phyloP scores from a whole-genome alignment of 495 filamentous ascomycete genomes.

The Xylaria curta region DNA sequence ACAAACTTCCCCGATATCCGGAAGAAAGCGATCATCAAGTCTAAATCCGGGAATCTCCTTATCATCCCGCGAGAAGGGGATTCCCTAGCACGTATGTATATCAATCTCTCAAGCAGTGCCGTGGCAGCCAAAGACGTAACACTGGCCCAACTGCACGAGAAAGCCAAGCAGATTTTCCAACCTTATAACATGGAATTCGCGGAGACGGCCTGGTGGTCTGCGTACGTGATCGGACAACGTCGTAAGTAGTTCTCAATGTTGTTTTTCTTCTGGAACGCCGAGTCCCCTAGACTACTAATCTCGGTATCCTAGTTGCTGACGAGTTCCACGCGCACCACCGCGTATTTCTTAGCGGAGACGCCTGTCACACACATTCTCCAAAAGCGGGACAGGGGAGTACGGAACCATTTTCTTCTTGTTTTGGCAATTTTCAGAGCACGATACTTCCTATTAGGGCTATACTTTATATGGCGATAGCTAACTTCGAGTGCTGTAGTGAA shows the following conservation, averaged over 20 bases:
- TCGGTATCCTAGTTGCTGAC: constrained; percentile 45
- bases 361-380: constrained; percentile 74
- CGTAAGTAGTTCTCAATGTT: constrained; percentile 18
- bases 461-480: background rate
- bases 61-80: constrained; percentile 73
- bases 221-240: constrained; percentile 69
- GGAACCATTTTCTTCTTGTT: background rate
- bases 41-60: constrained; percentile 59
- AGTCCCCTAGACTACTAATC: background rate
- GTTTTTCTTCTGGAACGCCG: background rate
- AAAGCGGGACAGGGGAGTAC: constrained; percentile 67
- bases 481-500: constrained; percentile 59
- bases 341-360: constrained; percentile 73
- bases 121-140: constrained; percentile 48
- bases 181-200: constrained; percentile 55
- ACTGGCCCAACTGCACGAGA: constrained; percentile 63
- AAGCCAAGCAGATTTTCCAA: constrained; percentile 63
- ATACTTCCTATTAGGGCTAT: background rate
- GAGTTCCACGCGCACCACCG: constrained; percentile 61
- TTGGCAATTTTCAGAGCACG: background rate
- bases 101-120: constrained; percentile 53
- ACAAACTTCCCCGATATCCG: constrained; percentile 81
- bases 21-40: constrained; percentile 63
- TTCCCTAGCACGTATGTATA: constrained; percentile 66
- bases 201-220: constrained; percentile 66